Evolutionary conservation across 2,329 filamentous ascomycete genomes (phyloP), one percentile per base, ranked within the genome.

Genomic region (Cordyceps cicadae): DNA sequence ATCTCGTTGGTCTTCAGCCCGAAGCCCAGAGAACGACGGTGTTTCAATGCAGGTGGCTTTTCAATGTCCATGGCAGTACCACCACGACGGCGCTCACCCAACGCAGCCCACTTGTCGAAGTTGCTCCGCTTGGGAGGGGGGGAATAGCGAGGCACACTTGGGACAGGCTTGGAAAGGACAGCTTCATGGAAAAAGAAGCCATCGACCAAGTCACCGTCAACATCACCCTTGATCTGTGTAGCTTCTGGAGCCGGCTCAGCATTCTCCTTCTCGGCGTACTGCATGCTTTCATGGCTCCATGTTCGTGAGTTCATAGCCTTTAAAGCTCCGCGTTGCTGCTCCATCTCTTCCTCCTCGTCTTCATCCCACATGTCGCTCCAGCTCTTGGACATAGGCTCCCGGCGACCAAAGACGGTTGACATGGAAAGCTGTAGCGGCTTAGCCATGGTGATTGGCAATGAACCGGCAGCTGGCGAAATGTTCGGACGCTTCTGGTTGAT

Each of bases 311-410:
- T 90, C 68, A 88, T 80, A 70, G 86, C 78, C 74, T 87, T 83
- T 29, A 88, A 75, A 45, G 67, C 62, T 58, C 68, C 66, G 46
- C 70, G 64, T 70, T 87, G 83, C 64, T 82, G 82, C 62, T 77
- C 75, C 63, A 81, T 81, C 69, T 87, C 84, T 67, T 89, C 84
- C 64, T 88, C 86, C 65, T 89, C 87, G 69, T 94, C 92, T 51
- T 80, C 78, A 59, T 97, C 93, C 88, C 92, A 97, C 73, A 97
- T 86, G 73, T 99, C 94, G 70, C 92, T 96, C 94, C 94, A 99
- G 79, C 94, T 97, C 87, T 97, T 97, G 61, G 94, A 96, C 53
- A 95, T 90, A 53, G 83, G 79, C 51, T 93, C 88, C 71, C 88
- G 86, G 69, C 86, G 86, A 56, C 89, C 90, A 71, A 96, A 93